Evolutionary conservation across 352 stramenopile genomes (phyloP).

Genomic region (Globisporangium iwayamae): DNA sequence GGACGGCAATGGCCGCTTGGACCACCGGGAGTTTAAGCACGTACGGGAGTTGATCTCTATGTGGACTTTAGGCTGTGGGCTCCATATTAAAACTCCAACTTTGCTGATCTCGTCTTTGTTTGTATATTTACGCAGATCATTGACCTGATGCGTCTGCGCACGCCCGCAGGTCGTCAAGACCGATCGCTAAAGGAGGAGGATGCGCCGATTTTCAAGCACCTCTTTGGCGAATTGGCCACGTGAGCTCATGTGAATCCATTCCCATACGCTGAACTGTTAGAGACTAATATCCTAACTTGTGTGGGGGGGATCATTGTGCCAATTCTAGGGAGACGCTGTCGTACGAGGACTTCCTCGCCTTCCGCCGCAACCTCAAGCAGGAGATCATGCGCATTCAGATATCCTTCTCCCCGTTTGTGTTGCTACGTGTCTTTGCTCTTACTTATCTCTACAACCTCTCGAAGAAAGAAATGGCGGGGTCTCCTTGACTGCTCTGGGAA

Average conservation of each 20-base stretch:
- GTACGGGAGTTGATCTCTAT: constrained; percentile 23
- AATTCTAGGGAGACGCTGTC: constrained; percentile 59
- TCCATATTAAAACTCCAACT: not conserved
- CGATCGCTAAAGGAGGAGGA: constrained; percentile 74
- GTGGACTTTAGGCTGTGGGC: not conserved
- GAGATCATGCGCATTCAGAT: constrained; percentile 89
- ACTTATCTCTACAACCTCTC: not conserved
- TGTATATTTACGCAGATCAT: constrained; percentile 54
- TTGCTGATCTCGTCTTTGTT: not conserved
- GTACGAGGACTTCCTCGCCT: constrained; percentile 77
- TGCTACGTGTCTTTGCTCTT: not conserved
- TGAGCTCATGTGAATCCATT: constrained; percentile 15
- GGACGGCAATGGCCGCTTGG: constrained; percentile 74
- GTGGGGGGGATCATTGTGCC: not conserved
- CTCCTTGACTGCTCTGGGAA: constrained; percentile 36
- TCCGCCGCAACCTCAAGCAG: constrained; percentile 67
- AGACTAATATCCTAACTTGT: not conserved
- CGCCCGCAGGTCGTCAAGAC: constrained; percentile 75
- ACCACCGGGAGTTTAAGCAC: constrained; percentile 85
- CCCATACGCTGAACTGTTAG: not conserved
- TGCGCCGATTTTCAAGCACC: constrained; percentile 78
- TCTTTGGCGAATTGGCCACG: constrained; percentile 81
- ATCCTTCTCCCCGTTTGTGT: constrained; percentile 49
- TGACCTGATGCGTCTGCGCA: constrained; percentile 75
- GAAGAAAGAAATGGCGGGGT: not conserved